Conservation (phyloP, 371 early-diverging fungal genomes). For the Rhizomucor pusillus region DNA sequence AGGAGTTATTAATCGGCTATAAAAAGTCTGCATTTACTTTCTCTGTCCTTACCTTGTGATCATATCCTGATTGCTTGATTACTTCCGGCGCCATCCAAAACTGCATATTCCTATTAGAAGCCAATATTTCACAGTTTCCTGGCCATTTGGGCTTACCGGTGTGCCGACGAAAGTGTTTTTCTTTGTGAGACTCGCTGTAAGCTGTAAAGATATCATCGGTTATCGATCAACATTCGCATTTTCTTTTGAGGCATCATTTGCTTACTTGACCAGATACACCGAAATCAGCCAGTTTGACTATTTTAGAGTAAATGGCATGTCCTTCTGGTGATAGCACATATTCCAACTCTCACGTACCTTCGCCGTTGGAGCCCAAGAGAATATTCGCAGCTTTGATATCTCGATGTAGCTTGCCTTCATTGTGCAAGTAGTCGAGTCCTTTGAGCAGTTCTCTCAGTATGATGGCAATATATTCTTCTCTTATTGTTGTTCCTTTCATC, state of each 20-base stretch:
- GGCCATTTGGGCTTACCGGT: slow-evolving; percentile 59
- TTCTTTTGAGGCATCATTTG: too few relatives aligned
- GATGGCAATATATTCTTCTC: slow-evolving; percentile 89
- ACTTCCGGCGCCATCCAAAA: slow-evolving; percentile 99
- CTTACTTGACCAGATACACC: slow-evolving; percentile 93
- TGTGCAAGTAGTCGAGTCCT: slow-evolving; percentile 95
- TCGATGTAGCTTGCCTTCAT: slow-evolving; percentile 93
- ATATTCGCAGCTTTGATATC: slow-evolving; percentile 84
- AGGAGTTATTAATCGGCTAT: too few relatives aligned
- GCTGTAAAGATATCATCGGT: slow-evolving; percentile 26
- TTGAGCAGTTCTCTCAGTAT: slow-evolving; percentile 87
- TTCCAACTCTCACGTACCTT: slow-evolving; percentile 42
- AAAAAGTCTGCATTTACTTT: too few relatives aligned
- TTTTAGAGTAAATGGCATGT: not conserved
- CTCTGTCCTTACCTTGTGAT: slow-evolving; percentile 63
- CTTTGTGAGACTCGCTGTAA: slow-evolving; percentile 90
- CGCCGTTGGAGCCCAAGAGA: slow-evolving; percentile 74
- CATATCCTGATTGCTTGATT: slow-evolving; percentile 94
- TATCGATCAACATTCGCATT: not conserved
- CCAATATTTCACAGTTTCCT: not conserved
- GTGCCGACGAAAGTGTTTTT: slow-evolving; percentile 99
- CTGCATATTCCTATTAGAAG: slow-evolving; percentile 15
- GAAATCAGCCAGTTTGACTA: slow-evolving; percentile 96
- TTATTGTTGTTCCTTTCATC: slow-evolving; percentile 82
- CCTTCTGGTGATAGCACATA: too few relatives aligned